Percentiles rank a stretch among this genome's conserved stretches.
Conservation (phyloP, 1,139 yeast genomes). For the Kodamaea plutei region DNA sequence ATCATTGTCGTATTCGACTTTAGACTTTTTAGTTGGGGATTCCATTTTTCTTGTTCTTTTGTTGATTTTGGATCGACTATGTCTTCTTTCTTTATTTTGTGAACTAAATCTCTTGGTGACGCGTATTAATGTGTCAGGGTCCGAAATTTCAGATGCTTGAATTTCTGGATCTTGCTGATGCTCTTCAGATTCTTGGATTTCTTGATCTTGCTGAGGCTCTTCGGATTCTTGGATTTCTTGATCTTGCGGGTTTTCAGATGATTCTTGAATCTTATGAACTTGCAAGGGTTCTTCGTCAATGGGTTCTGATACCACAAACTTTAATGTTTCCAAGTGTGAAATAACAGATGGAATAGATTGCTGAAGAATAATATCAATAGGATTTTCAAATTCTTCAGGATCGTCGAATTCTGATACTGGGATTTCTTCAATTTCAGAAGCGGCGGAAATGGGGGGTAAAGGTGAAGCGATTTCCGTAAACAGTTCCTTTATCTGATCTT, state of each 20-base stretch:
- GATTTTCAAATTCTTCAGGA: neutral
- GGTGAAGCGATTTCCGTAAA: neutral
- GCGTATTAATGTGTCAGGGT: no score
- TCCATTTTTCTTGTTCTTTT: constrained; percentile 5
- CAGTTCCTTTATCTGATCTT: neutral
- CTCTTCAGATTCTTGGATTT: no score
- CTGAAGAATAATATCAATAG: neutral
- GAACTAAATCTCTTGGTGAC: no score
- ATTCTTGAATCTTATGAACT: no score
- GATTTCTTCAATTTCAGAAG: constrained; percentile 1
- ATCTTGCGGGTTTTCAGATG: neutral
- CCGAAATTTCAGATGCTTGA: no score
- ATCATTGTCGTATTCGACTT: constrained; percentile 6
- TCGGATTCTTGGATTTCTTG: neutral
- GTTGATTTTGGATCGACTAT: neutral
- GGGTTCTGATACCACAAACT: no score
- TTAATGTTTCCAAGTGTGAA: neutral
- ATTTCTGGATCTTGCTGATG: no score
- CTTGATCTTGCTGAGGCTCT: no score
- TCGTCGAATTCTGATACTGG: neutral
- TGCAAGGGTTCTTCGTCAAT: no score
- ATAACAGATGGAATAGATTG: neutral
- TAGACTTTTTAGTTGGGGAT: constrained; percentile 7
- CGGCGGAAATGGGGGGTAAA: neutral
- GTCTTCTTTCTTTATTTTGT: no score